These are phyloP conservation scores for Polyrhizophydium stewartii DNA, from an alignment of 371 early-diverging fungal genomes.

Conservation along the genomic window DNA sequence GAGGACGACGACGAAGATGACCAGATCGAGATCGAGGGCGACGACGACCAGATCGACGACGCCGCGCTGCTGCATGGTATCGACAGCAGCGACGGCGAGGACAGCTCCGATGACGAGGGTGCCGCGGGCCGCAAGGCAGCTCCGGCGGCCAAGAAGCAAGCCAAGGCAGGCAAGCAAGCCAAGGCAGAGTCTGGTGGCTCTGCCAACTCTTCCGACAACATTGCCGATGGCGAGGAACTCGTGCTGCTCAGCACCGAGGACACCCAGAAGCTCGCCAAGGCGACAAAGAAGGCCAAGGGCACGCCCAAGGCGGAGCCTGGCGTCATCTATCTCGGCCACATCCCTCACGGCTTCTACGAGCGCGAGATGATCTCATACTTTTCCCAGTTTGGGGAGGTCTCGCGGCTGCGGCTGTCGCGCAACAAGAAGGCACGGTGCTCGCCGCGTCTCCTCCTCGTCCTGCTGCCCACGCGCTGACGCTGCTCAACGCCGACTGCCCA, in stretches of 20 bases:
- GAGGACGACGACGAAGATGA: background rate
- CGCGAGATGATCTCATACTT: slow-evolving; percentile 85
- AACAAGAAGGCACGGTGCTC: slow-evolving; percentile 82
- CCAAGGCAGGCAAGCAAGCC: background rate
- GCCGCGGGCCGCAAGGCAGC: background rate
- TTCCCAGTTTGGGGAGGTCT: slow-evolving; percentile 84
- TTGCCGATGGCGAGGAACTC: slow-evolving; percentile 5
- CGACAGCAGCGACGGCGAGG: slow-evolving; percentile 8
- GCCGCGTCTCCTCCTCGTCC: no score
- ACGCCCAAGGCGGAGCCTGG: slow-evolving; percentile 37
- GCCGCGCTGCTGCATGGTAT: background rate
- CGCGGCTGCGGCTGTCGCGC: slow-evolving; percentile 73
- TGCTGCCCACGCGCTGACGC: no score
- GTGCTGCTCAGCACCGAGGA: slow-evolving; percentile 8
- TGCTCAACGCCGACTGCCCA: slow-evolving; percentile 12
- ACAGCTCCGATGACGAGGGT: slow-evolving; percentile 17
- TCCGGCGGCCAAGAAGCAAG: background rate
- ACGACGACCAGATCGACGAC: background rate
- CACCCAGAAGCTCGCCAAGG: background rate
- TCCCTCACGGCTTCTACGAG: slow-evolving; percentile 97
- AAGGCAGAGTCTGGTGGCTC: background rate
- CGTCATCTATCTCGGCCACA: slow-evolving; percentile 81
- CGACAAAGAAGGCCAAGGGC: slow-evolving; percentile 2
- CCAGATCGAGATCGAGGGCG: background rate
- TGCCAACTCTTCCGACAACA: background rate